Evolutionary conservation across 768 basidiomycete species (phyloP), one percentile per base, ranked within the genome.

Genomic region (Erythrobasidium yunnanense): DNA sequence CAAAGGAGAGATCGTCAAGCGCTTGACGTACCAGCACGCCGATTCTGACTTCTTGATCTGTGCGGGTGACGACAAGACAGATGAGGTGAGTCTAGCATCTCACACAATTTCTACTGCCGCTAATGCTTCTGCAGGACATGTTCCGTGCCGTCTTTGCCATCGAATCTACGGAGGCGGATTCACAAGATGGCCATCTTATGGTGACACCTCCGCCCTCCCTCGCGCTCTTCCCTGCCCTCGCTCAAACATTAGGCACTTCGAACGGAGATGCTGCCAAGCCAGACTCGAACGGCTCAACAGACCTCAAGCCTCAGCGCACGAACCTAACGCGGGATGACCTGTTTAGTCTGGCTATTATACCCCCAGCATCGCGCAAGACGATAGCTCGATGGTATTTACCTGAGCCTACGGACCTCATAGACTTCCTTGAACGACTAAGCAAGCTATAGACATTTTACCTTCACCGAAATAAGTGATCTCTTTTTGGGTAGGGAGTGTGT

Each of bases 1-100:
- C 82, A 97, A 99, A 83, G 93, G 93, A 56, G 93, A 97, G 79
- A 96, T 97, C 73, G 92, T 96, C 74, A 92, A 92, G 80, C 81
- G 90, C 50, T 84, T 97, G 66, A 74, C 95, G 65, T 97, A 92
- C 81, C 79, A 85, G 76, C 86, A 96, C 80, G 88, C 92, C 1
- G 90, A 93, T 66, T 85, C 89, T 49, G 89, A 95, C 75, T 91
- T 96, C 73, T 81, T 96, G 76, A 93, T 96, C 79, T 99, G 93
- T 75, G 93, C 92, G 1, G 93, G 93, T 49, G 93, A 99, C 73
- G 93, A 99, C 79, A 99, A 96, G 83, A 71, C 70, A 20, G 70
- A 55, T 69, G 22, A 23, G 20, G 27, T 34, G 6, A 22, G 60
- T 27, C 23, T 62, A 29, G 60, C 55, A 55, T 63, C 32, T 62